Conservation (phyloP, 2,329 filamentous ascomycete species). For the Pseudogymnoascus sp. region DNA sequence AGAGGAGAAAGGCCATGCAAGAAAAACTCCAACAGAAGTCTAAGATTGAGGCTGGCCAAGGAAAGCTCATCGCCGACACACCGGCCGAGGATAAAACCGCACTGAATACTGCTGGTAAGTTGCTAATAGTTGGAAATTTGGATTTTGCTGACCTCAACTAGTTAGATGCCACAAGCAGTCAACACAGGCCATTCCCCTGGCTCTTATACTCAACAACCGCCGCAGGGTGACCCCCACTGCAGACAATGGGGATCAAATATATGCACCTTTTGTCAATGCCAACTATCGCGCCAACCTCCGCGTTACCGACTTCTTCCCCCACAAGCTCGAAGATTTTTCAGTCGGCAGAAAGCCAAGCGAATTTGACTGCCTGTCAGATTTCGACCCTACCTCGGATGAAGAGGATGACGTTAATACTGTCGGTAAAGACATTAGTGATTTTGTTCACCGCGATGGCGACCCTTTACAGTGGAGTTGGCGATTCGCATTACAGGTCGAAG, state of each 20-base stretch:
- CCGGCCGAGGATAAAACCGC: slow-evolving; percentile 12
- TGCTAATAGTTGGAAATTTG: not conserved
- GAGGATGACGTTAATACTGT: slow-evolving; percentile 22
- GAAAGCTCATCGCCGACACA: not conserved
- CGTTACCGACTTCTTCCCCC: slow-evolving; percentile 75
- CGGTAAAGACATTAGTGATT: slow-evolving; percentile 26
- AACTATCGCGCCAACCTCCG: slow-evolving; percentile 63
- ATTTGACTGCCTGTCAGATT: slow-evolving; percentile 42
- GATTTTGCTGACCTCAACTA: not conserved
- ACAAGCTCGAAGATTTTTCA: slow-evolving; percentile 62
- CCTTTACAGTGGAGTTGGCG: slow-evolving; percentile 48
- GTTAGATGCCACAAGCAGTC: not conserved
- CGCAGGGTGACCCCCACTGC: slow-evolving; percentile 4
- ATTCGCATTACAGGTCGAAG: slow-evolving; percentile 73
- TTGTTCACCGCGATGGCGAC: not conserved
- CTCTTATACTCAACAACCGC: slow-evolving; percentile 4
- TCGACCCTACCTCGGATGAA: slow-evolving; percentile 27
- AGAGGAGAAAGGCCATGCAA: slow-evolving; percentile 22
- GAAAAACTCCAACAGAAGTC: slow-evolving; percentile 12
- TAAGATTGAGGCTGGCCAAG: not conserved
- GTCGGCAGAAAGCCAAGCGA: slow-evolving; percentile 37
- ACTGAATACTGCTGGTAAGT: slow-evolving; percentile 31
- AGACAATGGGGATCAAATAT: slow-evolving; percentile 27
- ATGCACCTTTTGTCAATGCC: slow-evolving; percentile 63
- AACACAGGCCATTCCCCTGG: slow-evolving; percentile 29